Base-by-base conservation (phyloP, 345 rosid species). In the Ceriops decandra region DNA sequence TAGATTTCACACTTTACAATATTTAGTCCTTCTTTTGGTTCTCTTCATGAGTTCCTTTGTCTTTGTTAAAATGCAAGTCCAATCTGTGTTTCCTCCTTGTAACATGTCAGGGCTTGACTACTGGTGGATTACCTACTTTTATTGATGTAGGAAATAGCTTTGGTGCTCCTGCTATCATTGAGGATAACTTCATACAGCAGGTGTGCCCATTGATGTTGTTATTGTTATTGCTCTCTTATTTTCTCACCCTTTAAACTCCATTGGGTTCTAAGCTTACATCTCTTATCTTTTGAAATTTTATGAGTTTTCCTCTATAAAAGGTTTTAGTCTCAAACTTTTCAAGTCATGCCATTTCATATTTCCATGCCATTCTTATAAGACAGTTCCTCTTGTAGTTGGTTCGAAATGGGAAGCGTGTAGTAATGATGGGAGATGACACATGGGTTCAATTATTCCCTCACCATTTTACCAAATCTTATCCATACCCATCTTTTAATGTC, bases 351-450 rank as follows among this genome's bases (percentile, higher is more conserved):
- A 27, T 28, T 59, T 6, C 13, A 13, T 19, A 30, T 31, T 19
- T 20, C 6, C 20, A 19, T 46, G 20, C 30, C 20, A 60, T 58
- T 47, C 28, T 69, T 35, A 52, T 24, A 7, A 26, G 53, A 47
- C 2, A 22, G 4, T 38, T 2, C 21, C 38, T 16, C 65, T 51
- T 74, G 38, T 81, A 93, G 96, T 67, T 93, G 80, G 84, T 78
- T 75, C 66, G 47, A 57, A 91, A 85, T 81, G 99, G 96, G 72
- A 93, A 93, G 81, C 74, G 89, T 47, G 85, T 91, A 59, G 82
- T 91, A 72, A 85, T 91, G 93, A 91, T 93, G 97, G 99, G 99
- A 26, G 97, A 93, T 66, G 96, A 91, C 76, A 91, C 97, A 47
- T 91, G 96, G 99, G 81, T 84, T 51, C 93, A 89, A 73, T 67